Conservation (phyloP, 2,329 filamentous ascomycete genomes). For the Helotiales sp. region DNA sequence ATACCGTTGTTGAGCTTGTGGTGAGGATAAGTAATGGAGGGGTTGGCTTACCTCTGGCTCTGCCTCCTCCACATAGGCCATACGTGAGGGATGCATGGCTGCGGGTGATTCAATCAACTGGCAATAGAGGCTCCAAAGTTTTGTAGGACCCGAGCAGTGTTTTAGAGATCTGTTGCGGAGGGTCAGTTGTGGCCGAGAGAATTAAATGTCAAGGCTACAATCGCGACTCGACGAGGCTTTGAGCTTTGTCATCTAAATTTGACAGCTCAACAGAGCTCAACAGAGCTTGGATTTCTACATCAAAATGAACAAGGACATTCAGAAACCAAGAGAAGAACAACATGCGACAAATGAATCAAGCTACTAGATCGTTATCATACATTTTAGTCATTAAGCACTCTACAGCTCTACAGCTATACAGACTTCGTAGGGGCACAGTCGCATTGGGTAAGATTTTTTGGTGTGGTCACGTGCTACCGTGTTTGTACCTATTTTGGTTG, state of each 20-base stretch:
- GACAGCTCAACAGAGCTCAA: too few relatives aligned
- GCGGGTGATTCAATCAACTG: neutral
- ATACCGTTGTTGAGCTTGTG: slow-evolving; percentile 39
- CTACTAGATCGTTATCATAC: too few relatives aligned
- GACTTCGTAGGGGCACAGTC: too few relatives aligned
- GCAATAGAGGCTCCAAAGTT: neutral
- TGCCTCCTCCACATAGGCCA: slow-evolving; percentile 92
- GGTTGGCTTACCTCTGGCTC: slow-evolving; percentile 63
- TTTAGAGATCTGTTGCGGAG: neutral
- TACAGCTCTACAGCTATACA: too few relatives aligned
- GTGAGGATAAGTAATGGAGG: slow-evolving; percentile 24
- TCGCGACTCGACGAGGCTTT: neutral
- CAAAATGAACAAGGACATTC: too few relatives aligned
- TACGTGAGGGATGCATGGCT: slow-evolving; percentile 79
- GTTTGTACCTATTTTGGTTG: too few relatives aligned
- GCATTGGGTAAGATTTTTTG: too few relatives aligned
- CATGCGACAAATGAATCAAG: too few relatives aligned
- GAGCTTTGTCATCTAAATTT: neutral
- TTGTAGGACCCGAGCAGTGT: neutral
- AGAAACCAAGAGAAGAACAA: too few relatives aligned
- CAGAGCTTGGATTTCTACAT: too few relatives aligned
- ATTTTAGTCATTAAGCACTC: too few relatives aligned
- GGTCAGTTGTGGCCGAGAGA: neutral
- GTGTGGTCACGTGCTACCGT: too few relatives aligned
- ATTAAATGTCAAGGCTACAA: neutral